phyloP scores from a whole-genome alignment of 1,284 basidiomycete genomes.

The Volvariella volvacea region DNA sequence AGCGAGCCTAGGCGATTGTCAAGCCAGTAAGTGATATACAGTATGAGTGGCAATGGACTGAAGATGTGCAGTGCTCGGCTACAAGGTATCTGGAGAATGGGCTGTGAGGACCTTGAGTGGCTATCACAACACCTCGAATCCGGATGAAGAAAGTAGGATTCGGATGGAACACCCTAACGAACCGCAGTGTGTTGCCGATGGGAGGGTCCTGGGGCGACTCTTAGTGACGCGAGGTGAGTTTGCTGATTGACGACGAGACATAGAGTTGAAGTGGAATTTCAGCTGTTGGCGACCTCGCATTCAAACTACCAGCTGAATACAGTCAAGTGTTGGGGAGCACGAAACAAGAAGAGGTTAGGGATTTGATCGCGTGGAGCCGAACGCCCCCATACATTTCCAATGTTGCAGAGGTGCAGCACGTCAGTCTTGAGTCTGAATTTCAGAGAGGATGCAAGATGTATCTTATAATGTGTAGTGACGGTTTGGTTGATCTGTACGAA shows the following conservation, averaged over 20 bases:
- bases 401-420: conserved; percentile 43
- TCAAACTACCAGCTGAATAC: conserved; percentile 55
- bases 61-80: conserved; percentile 37
- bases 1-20: conserved; percentile 59
- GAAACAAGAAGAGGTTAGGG: conserved; percentile 40
- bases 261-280: conserved; percentile 3
- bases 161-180: conserved; percentile 50
- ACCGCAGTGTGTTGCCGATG: conserved; percentile 36
- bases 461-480: conserved; percentile 49
- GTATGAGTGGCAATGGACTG: background rate
- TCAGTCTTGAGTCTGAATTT: conserved; percentile 15
- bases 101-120: conserved; percentile 35
- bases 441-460: conserved; percentile 12
- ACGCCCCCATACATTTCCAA: conserved; percentile 58
- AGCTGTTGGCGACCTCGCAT: conserved; percentile 60
- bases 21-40: conserved; percentile 39
- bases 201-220: conserved; percentile 57
- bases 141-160: conserved; percentile 40
- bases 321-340: conserved; percentile 46
- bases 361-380: conserved; percentile 39
- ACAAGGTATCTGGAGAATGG: conserved; percentile 26
- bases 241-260: background rate
- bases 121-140: conserved; percentile 51
- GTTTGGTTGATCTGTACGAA: conserved; percentile 47
- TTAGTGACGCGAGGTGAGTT: conserved; percentile 56